These are phyloP conservation scores for Gentiana straminea DNA, from an alignment of 257 asterid genomes.

Conservation along the genomic window DNA sequence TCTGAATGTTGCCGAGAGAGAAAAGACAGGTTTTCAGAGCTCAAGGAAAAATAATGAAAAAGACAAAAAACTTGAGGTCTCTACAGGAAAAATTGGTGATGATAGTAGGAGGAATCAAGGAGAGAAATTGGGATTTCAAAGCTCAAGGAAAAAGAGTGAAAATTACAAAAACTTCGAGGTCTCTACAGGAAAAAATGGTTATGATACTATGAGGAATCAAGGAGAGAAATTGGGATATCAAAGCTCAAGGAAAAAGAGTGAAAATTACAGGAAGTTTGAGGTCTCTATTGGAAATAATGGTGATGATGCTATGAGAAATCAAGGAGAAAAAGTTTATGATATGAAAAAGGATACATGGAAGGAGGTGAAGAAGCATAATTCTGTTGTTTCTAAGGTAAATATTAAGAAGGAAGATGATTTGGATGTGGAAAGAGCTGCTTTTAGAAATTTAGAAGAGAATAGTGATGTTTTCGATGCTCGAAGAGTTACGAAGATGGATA, in stretches of 20 bases:
- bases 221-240: constrained; percentile 5
- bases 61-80: neutral
- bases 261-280: constrained; percentile 1
- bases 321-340: constrained; percentile 15
- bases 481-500: constrained; percentile 61
- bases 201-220: too few relatives aligned
- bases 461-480: constrained; percentile 34
- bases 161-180: too few relatives aligned
- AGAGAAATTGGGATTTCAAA: neutral
- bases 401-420: constrained; percentile 3
- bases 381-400: constrained; percentile 5
- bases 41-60: constrained; percentile 5
- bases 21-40: constrained; percentile 10
- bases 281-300: constrained; percentile 2
- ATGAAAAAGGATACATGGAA: constrained; percentile 10
- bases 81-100: neutral
- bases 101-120: constrained; percentile 2
- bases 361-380: constrained; percentile 9
- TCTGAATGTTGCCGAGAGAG: constrained; percentile 21
- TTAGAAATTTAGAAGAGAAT: constrained; percentile 39
- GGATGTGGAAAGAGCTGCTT: constrained; percentile 64
- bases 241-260: constrained; percentile 5
- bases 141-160: too few relatives aligned
- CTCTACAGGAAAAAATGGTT: too few relatives aligned
- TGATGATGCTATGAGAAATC: constrained; percentile 1